A percentile compares a stretch with the other conserved stretches of the same genome.
Evolutionary conservation across 2,329 filamentous ascomycete genomes (phyloP).

Genomic region (Madurella fahalii): DNA sequence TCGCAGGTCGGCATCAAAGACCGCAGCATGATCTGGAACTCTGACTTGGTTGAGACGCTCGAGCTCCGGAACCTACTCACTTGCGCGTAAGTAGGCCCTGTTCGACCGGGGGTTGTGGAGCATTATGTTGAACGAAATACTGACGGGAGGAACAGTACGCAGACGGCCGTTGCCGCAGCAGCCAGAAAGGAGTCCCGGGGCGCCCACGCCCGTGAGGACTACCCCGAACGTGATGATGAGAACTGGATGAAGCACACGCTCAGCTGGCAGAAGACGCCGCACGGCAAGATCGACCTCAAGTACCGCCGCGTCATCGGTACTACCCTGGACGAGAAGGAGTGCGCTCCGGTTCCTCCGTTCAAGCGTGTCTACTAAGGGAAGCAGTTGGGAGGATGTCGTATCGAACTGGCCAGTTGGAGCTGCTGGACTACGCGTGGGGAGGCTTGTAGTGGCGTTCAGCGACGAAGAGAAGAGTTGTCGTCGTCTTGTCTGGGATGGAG

Average conservation of each 20-base stretch:
- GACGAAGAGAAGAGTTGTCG: not conserved
- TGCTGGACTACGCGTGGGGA: slow-evolving; percentile 1
- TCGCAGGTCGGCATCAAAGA: slow-evolving; percentile 90
- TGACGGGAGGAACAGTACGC: slow-evolving; percentile 52
- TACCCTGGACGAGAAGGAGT: slow-evolving; percentile 92
- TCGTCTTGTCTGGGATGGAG: not conserved
- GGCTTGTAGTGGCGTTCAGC: not conserved
- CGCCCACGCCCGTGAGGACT: slow-evolving; percentile 96
- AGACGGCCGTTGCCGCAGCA: slow-evolving; percentile 86
- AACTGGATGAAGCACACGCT: slow-evolving; percentile 99
- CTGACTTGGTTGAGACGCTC: slow-evolving; percentile 90
- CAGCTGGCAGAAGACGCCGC: slow-evolving; percentile 89
- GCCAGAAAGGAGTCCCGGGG: slow-evolving; percentile 97
- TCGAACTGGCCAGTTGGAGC: not conserved
- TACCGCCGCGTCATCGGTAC: slow-evolving; percentile 80
- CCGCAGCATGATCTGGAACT: slow-evolving; percentile 99
- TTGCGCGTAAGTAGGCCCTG: slow-evolving; percentile 69
- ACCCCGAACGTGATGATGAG: slow-evolving; percentile 87
- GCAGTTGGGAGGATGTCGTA: not conserved
- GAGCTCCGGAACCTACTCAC: slow-evolving; percentile 94
- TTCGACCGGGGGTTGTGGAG: not conserved
- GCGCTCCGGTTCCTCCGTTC: slow-evolving; percentile 93
- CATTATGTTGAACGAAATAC: slow-evolving; percentile 3
- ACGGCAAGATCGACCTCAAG: slow-evolving; percentile 77
- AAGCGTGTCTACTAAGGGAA: slow-evolving; percentile 76